Percentiles rank a stretch among this genome's conserved stretches.
These are phyloP conservation scores for Angophora floribunda DNA, from an alignment of 345 rosid genomes.

Conservation along the genomic window DNA sequence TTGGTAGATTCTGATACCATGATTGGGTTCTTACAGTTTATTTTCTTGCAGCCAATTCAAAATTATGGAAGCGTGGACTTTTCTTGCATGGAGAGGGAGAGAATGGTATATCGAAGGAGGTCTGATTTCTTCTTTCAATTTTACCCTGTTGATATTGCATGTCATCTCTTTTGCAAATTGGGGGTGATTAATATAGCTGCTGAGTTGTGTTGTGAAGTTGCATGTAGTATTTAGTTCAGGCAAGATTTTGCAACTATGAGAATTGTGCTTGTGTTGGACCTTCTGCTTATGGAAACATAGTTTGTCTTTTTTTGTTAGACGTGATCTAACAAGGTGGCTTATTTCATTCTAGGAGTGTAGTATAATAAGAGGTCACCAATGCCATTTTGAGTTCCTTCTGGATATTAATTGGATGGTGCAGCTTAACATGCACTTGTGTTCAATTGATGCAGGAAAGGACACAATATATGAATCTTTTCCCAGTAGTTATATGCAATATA, in stretches of 20 bases:
- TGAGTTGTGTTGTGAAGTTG: not conserved
- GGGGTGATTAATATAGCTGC: not conserved
- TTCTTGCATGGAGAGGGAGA: constrained; percentile 41
- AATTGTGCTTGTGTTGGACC: not conserved
- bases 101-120: constrained; percentile 57
- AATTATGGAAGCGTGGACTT: constrained; percentile 71
- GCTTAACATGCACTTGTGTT: not conserved
- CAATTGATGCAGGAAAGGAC: constrained; percentile 44
- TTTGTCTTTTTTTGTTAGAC: not conserved
- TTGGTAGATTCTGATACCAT: not conserved
- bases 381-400: not conserved
- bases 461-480: constrained; percentile 41
- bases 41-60: constrained; percentile 51
- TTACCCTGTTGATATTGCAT: not conserved
- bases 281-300: not conserved
- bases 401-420: not conserved
- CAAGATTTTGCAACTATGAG: not conserved
- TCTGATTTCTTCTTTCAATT: constrained; percentile 5
- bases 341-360: not conserved
- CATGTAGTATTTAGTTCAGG: not conserved
- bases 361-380: not conserved
- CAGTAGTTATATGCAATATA: constrained; percentile 54
- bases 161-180: not conserved
- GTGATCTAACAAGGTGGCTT: not conserved
- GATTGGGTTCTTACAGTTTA: not conserved